Conservation (phyloP, 2,329 filamentous ascomycete species). For the Monilinia fructicola region DNA sequence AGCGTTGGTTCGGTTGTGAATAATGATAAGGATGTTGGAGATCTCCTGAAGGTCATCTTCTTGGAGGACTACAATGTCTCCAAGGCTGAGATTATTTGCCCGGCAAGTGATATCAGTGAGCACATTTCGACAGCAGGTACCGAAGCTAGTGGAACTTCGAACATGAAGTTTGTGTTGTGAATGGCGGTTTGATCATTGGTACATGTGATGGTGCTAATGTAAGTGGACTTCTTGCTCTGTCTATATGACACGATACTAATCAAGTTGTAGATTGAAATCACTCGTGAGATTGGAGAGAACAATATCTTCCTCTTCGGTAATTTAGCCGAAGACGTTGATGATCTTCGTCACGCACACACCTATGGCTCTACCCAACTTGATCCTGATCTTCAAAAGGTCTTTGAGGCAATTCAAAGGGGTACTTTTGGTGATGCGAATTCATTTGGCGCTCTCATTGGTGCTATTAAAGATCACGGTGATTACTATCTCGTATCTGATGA, state of each 20-base stretch:
- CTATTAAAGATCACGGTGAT: conserved; percentile 89
- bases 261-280: conserved; percentile 80
- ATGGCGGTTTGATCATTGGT: conserved; percentile 94
- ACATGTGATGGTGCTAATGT: conserved; percentile 98
- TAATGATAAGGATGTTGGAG: conserved; percentile 86
- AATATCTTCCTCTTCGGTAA: conserved; percentile 99
- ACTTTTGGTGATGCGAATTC: conserved; percentile 76
- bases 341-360: conserved; percentile 85
- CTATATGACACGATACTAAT: conserved; percentile 20
- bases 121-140: conserved; percentile 98
- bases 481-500: conserved; percentile 98
- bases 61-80: conserved; percentile 98
- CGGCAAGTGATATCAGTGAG: conserved; percentile 94
- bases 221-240: conserved; percentile 44
- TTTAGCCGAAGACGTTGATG: conserved; percentile 92
- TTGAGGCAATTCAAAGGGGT: conserved; percentile 74
- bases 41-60: conserved; percentile 95
- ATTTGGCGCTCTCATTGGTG: conserved; percentile 80
- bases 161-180: conserved; percentile 99
- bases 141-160: conserved; percentile 85
- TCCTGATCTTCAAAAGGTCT: conserved; percentile 74
- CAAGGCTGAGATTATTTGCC: conserved; percentile 96
- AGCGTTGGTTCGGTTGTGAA: conserved; percentile 88
- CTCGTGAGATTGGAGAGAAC: conserved; percentile 90
- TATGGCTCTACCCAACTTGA: conserved; percentile 81